These are phyloP conservation scores for Penicillium crustosum DNA, from an alignment of 2,329 filamentous ascomycete genomes.

Conservation along the genomic window DNA sequence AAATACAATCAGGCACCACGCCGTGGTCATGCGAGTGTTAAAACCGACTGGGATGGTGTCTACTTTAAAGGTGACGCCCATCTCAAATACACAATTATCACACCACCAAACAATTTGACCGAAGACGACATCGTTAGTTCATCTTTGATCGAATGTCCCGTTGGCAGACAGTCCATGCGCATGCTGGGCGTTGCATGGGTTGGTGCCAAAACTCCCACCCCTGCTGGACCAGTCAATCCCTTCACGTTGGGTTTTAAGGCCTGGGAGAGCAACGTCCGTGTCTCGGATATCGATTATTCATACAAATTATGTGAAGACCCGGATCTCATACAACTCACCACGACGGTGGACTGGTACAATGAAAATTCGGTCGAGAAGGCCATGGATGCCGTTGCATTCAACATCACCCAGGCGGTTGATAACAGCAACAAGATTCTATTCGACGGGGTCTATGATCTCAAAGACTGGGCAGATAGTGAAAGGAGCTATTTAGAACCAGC, in stretches of 20 bases:
- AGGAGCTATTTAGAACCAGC: not conserved
- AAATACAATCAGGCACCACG: conserved; percentile 4
- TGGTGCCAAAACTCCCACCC: conserved; percentile 2
- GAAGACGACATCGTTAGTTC: not conserved
- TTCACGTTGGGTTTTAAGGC: conserved; percentile 10
- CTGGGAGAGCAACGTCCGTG: conserved; percentile 7
- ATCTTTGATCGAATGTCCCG: conserved; percentile 2
- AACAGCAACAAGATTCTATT: conserved; percentile 5
- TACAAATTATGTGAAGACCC: conserved; percentile 6
- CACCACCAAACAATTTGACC: not conserved
- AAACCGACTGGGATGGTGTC: conserved; percentile 9
- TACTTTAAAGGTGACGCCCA: conserved; percentile 9
- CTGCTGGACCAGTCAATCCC: conserved; percentile 2
- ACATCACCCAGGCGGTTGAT: conserved; percentile 2
- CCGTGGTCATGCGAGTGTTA: conserved; percentile 1
- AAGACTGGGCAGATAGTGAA: conserved; percentile 3
- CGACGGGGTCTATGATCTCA: conserved; percentile 10
- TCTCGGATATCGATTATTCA: conserved; percentile 11
- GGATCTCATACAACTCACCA: conserved; percentile 4
- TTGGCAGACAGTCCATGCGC: conserved; percentile 2
- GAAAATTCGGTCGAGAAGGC: not conserved
- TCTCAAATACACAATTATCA: conserved; percentile 6
- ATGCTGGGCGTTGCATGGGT: conserved; percentile 12
- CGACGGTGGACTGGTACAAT: conserved; percentile 6
- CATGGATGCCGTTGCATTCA: conserved; percentile 11